Evolutionary conservation across 306 rosid genomes (phyloP).

Genomic region (Dryas octopetala): DNA sequence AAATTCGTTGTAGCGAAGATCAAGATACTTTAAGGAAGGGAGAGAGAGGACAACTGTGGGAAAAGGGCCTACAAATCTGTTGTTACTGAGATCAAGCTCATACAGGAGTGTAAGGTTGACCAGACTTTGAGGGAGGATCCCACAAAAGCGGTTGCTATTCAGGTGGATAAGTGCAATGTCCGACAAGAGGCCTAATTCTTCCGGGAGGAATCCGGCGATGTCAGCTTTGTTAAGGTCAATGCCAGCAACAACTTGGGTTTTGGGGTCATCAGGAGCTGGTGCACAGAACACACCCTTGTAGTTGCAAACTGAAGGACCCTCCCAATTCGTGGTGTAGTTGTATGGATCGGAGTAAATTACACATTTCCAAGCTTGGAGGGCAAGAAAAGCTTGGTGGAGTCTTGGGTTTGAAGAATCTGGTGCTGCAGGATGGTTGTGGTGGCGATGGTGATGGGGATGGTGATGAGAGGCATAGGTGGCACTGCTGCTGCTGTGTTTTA

Average conservation of each 20-base stretch:
- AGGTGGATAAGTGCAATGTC: conserved; percentile 81
- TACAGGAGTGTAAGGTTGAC: conserved; percentile 60
- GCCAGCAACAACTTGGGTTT: conserved; percentile 63
- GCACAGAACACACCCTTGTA: conserved; percentile 71
- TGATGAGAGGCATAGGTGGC: conserved; percentile 13
- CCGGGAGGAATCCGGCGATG: conserved; percentile 83
- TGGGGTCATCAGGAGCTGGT: conserved; percentile 58
- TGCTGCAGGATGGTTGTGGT: conserved; percentile 15
- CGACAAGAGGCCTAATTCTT: conserved; percentile 61
- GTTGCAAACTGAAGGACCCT: conserved; percentile 77
- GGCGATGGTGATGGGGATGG: conserved; percentile 25
- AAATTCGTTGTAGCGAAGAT: conserved; percentile 76
- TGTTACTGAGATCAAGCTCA: conserved; percentile 84
- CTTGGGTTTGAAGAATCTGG: conserved; percentile 36
- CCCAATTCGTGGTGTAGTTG: conserved; percentile 70
- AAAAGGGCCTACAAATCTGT: conserved; percentile 86
- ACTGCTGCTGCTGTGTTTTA: conserved; percentile 41
- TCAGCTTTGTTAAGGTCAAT: conserved; percentile 74
- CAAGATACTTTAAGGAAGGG: conserved; percentile 54
- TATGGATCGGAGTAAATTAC: conserved; percentile 80
- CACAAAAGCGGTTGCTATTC: conserved; percentile 84
- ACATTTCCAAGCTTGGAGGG: conserved; percentile 81
- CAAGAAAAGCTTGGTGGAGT: conserved; percentile 70
- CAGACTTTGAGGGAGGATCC: conserved; percentile 58
- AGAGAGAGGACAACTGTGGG: conserved; percentile 69